Conservation (phyloP, 805 yeast genomes). For the Teunomyces panamensis region DNA sequence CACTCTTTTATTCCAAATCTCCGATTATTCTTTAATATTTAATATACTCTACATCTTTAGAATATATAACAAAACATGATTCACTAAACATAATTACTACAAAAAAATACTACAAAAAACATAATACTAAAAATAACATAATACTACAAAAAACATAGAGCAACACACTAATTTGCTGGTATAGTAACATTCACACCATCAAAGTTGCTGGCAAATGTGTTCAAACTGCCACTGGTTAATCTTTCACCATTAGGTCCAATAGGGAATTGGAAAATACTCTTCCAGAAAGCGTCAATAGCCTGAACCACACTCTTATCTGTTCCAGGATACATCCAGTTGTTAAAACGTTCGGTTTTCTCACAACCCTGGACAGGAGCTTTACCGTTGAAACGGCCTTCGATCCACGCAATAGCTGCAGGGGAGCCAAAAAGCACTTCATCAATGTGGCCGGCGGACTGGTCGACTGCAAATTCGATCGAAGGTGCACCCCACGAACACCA, state of each 20-base stretch:
- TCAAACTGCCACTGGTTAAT: not conserved
- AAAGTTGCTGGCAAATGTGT: not conserved
- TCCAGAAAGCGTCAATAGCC: not conserved
- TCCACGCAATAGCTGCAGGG: slow-evolving; percentile 16
- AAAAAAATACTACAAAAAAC: not conserved
- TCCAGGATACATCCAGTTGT: slow-evolving; percentile 45
- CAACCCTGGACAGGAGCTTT: slow-evolving; percentile 16
- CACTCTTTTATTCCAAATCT: too few species aligned
- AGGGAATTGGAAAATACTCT: not conserved
- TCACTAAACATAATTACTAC: too few species aligned
- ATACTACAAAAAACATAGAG: not conserved
- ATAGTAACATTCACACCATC: not conserved
- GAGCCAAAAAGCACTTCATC: slow-evolving; percentile 13
- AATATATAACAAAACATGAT: too few species aligned
- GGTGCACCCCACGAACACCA: slow-evolving; percentile 10
- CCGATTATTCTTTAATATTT: too few species aligned
- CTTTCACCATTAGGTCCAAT: not conserved
- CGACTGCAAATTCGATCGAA: slow-evolving; percentile 10
- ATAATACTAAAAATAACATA: too few species aligned
- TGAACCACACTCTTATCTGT: slow-evolving; percentile 11
- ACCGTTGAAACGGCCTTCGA: slow-evolving; percentile 15
- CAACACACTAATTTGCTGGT: not conserved
- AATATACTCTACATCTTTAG: too few species aligned
- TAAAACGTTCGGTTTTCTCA: slow-evolving; percentile 38
- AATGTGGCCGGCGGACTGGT: slow-evolving; percentile 12